Percentiles rank a stretch among this genome's conserved stretches.
Conservation (phyloP, 768 basidiomycete genomes). For the Strobilomyces dryophilus region DNA sequence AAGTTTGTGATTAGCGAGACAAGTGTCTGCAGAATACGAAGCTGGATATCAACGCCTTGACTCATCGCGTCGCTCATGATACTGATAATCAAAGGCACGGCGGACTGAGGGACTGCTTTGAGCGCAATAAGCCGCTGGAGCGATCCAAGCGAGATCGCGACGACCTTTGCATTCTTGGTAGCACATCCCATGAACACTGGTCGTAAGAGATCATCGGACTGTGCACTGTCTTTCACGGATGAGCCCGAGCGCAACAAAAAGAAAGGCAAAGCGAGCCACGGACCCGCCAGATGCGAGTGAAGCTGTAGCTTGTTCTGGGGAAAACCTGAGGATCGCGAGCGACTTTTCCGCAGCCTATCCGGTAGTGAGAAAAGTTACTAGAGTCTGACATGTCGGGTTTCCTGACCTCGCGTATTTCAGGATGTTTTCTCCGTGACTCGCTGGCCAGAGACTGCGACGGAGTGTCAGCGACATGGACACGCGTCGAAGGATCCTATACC, state of each 20-base stretch:
- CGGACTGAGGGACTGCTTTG: conserved; percentile 77
- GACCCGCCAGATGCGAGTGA: conserved; percentile 66
- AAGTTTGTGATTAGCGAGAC: conserved; percentile 90
- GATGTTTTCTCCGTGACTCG: conserved; percentile 85
- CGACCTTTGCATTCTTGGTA: conserved; percentile 90
- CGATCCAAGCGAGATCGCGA: conserved; percentile 87
- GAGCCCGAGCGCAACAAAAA: conserved; percentile 3
- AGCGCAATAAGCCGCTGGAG: conserved; percentile 87
- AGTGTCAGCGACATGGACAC: conserved; percentile 1
- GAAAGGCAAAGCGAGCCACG: conserved; percentile 18
- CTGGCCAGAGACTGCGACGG: conserved; percentile 70
- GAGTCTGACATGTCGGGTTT: neutral
- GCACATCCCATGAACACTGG: conserved; percentile 94
- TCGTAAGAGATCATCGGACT: conserved; percentile 74
- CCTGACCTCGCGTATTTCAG: conserved; percentile 87
- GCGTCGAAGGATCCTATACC: conserved; percentile 30
- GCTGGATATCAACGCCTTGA: conserved; percentile 95
- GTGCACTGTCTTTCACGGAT: conserved; percentile 56
- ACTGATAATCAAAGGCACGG: conserved; percentile 73
- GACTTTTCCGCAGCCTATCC: conserved; percentile 83
- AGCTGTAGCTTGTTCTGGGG: conserved; percentile 73
- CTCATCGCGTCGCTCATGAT: conserved; percentile 86
- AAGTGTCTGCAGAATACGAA: conserved; percentile 89
- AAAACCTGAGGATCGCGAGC: conserved; percentile 71
- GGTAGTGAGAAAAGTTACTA: conserved; percentile 5